Conservation (phyloP, 2,329 filamentous ascomycete species). For the Aspergillus tubingensis region DNA sequence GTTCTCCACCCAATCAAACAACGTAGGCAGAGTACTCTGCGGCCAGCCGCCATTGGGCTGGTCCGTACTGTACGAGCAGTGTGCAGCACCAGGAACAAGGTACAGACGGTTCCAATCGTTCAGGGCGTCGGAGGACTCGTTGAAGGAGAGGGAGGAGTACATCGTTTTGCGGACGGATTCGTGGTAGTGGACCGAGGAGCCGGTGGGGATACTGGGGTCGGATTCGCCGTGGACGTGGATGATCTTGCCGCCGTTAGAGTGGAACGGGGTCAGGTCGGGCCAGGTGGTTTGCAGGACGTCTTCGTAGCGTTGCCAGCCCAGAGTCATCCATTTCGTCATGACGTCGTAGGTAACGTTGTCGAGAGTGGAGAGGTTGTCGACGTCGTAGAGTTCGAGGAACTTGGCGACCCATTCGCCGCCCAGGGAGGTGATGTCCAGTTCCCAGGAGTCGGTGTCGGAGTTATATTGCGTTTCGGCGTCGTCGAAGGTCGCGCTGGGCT, state of each 20-base stretch:
- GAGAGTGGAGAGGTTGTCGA: slow-evolving; percentile 45
- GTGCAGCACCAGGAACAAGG: slow-evolving; percentile 56
- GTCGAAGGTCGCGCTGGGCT: slow-evolving; percentile 30
- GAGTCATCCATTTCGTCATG: slow-evolving; percentile 56
- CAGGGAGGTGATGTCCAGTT: slow-evolving; percentile 32
- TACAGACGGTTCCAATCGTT: slow-evolving; percentile 59
- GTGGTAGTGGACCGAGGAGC: slow-evolving; percentile 58
- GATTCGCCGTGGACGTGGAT: slow-evolving; percentile 62
- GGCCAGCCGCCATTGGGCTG: slow-evolving; percentile 49
- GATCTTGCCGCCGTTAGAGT: slow-evolving; percentile 55
- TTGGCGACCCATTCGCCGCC: slow-evolving; percentile 44
- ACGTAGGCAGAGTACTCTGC: slow-evolving; percentile 47
- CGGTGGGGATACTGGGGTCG: slow-evolving; percentile 55
- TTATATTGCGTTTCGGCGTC: slow-evolving; percentile 31
- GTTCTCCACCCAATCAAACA: slow-evolving; percentile 58
- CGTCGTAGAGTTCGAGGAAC: slow-evolving; percentile 30
- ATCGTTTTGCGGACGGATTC: slow-evolving; percentile 56
- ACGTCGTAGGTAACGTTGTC: slow-evolving; percentile 59
- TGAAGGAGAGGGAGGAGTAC: slow-evolving; percentile 46
- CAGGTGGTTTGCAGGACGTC: slow-evolving; percentile 57
- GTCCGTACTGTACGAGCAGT: slow-evolving; percentile 51
- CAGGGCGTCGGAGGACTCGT: slow-evolving; percentile 45
- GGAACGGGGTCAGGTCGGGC: slow-evolving; percentile 56
- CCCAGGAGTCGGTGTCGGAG: slow-evolving; percentile 33
- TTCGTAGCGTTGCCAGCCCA: slow-evolving; percentile 51